Evolutionary conservation across 2,329 filamentous ascomycete species (phyloP), one percentile per base, ranked within the genome.

Genomic region (Paradendryphiella salina): DNA sequence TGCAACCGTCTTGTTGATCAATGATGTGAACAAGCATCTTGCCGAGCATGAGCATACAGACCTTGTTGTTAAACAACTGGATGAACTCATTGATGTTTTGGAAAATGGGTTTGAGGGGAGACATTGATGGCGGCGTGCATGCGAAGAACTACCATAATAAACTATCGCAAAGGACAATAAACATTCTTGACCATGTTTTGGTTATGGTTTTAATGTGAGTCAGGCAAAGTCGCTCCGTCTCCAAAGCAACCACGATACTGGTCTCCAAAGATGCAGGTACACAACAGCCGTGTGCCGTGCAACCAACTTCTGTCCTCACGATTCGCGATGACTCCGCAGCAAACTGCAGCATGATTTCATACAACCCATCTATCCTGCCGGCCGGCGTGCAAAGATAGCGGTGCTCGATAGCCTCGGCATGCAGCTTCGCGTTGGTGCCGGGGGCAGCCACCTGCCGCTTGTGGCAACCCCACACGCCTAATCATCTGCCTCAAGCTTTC

Each of bases 1-100:
- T 1, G 88, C 90, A 28, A 97, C 94, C 0, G 91, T 97, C n/a
- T 69, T 97, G 68, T 77, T 99, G 36, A 81, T 87, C 13, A 95
- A 95, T 65, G 84, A 89, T n/a, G 85, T 82, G n/a, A 96, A 96
- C 68, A 73, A 72, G 47, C 80, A 87, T 58, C 70, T 96, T 50
- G 83, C 80, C 6, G 78, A 82, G 18, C 88, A 95, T 67, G 81
- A 85, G 57, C 83, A 90, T 70, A 95, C 90, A 0, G 90, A 95
- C 72, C 65, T 93, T 37, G 85, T 85, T 9, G 86, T 96, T 43
- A 71, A 75, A 43, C 55, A 64, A 66, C 70, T 96, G 53, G 90
- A 95, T 67, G 89, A 96, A 53, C 73, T 96, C 59, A 83, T 94
- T 45, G 79, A 77, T 8, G 79, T 96, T 6, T 75, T 96, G 20